Percentiles rank a stretch among this genome's conserved stretches.
phyloP scores from a whole-genome alignment of 2,329 filamentous ascomycete genomes.

The Aureobasidium sp. region DNA sequence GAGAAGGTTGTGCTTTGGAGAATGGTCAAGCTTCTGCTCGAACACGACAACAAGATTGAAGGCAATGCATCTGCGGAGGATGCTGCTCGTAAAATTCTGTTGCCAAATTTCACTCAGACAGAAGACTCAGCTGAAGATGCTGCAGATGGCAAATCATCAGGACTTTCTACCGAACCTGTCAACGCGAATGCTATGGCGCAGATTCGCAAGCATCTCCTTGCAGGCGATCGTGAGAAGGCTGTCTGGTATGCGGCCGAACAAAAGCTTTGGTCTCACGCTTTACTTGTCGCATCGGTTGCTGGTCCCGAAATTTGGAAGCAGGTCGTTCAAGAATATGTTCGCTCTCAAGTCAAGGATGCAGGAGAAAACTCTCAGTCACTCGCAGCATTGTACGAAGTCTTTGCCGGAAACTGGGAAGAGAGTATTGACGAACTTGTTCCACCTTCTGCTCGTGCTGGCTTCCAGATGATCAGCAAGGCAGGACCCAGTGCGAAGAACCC shows the following conservation, averaged over 20 bases:
- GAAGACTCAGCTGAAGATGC: conserved; percentile 21
- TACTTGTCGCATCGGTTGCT: conserved; percentile 77
- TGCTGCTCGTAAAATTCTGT: conserved; percentile 65
- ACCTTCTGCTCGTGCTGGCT: conserved; percentile 79
- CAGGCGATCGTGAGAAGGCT: conserved; percentile 80
- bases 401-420: conserved; percentile 89
- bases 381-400: conserved; percentile 84
- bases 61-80: conserved; percentile 62
- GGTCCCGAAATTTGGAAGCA: conserved; percentile 74
- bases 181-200: conserved; percentile 62
- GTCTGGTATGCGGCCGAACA: conserved; percentile 92
- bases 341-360: conserved; percentile 81
- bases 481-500: conserved; percentile 58
- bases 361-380: conserved; percentile 77
- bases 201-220: conserved; percentile 63
- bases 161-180: conserved; percentile 50
- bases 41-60: conserved; percentile 76
- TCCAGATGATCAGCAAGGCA: conserved; percentile 80
- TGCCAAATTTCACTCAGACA: conserved; percentile 41
- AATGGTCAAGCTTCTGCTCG: conserved; percentile 69
- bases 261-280: conserved; percentile 90
- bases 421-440: conserved; percentile 94
- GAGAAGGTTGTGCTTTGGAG: conserved; percentile 86
- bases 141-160: conserved; percentile 13
- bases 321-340: conserved; percentile 89